These are phyloP conservation scores for Immersiporthe knoxdaviesiana DNA, from an alignment of 2,329 filamentous ascomycete genomes.

Conservation along the genomic window DNA sequence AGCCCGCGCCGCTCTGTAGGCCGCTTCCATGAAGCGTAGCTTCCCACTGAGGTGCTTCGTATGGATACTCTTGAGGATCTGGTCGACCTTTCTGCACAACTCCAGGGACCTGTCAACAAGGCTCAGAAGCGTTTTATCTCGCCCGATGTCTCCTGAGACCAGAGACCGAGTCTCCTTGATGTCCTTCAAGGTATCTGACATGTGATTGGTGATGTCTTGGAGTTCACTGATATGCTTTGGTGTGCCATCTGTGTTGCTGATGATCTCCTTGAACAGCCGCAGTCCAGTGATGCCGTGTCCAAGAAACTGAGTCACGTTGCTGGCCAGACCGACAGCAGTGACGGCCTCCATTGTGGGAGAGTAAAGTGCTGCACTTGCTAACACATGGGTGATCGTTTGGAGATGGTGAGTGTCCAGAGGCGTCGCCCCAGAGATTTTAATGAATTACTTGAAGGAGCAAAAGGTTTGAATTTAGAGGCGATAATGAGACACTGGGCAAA, in stretches of 20 bases:
- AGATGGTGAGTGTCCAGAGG: not conserved
- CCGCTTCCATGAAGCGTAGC: slow-evolving; percentile 5
- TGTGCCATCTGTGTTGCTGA: slow-evolving; percentile 2
- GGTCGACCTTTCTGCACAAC: not conserved
- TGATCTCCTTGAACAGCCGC: slow-evolving; percentile 5
- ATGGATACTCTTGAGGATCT: not conserved
- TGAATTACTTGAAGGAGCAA: not conserved
- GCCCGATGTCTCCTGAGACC: not conserved
- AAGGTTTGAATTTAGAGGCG: not conserved
- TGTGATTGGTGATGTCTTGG: not conserved
- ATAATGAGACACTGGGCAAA: not conserved
- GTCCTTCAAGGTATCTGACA: not conserved
- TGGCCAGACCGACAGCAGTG: slow-evolving; percentile 13
- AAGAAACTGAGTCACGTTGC: slow-evolving; percentile 18
- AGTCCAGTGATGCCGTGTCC: slow-evolving; percentile 3
- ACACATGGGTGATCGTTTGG: not conserved
- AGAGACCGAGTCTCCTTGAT: not conserved
- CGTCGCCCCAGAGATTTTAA: not conserved
- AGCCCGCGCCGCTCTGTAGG: slow-evolving; percentile 1
- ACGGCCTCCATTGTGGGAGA: slow-evolving; percentile 11
- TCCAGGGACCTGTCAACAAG: slow-evolving; percentile 6
- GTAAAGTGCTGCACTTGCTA: not conserved
- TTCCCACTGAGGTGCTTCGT: not conserved
- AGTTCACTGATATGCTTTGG: not conserved
- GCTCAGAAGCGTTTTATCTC: not conserved